Evolutionary conservation across 1,139 yeast genomes (phyloP).

Genomic region (Spencermartinsiella ligniputridi): DNA sequence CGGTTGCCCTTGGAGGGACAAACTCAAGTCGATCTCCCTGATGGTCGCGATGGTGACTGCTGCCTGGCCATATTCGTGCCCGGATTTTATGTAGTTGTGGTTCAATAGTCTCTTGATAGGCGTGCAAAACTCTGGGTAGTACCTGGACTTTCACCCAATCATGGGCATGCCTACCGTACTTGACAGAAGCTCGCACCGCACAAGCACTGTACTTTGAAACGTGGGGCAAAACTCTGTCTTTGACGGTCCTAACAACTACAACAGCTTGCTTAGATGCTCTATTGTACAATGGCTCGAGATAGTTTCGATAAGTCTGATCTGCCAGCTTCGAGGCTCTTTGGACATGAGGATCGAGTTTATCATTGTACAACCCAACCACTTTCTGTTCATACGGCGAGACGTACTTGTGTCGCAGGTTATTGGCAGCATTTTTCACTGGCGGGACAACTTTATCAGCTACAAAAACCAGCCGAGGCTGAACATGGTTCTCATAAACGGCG

Average conservation of each 20-base stretch:
- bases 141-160: constrained; percentile 19
- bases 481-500: background rate
- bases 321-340: constrained; percentile 7
- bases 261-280: constrained; percentile 10
- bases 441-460: background rate
- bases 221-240: constrained; percentile 13
- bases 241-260: constrained; percentile 10
- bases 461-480: background rate
- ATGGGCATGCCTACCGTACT: constrained; percentile 8
- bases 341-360: constrained; percentile 12
- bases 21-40: background rate
- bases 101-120: constrained; percentile 25
- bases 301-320: constrained; percentile 8
- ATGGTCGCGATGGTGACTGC: background rate
- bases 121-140: constrained; percentile 19
- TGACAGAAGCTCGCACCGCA: constrained; percentile 4
- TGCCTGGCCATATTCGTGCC: constrained; percentile 18
- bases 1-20: background rate
- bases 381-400: constrained; percentile 1
- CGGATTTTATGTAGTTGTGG: constrained; percentile 29
- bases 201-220: constrained; percentile 7
- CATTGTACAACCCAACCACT: constrained; percentile 11
- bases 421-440: background rate
- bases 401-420: background rate
- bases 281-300: constrained; percentile 13